Evolutionary conservation across 257 asterid species (phyloP), one percentile per base, ranked within the genome.

Genomic region (Mitragyna speciosa): DNA sequence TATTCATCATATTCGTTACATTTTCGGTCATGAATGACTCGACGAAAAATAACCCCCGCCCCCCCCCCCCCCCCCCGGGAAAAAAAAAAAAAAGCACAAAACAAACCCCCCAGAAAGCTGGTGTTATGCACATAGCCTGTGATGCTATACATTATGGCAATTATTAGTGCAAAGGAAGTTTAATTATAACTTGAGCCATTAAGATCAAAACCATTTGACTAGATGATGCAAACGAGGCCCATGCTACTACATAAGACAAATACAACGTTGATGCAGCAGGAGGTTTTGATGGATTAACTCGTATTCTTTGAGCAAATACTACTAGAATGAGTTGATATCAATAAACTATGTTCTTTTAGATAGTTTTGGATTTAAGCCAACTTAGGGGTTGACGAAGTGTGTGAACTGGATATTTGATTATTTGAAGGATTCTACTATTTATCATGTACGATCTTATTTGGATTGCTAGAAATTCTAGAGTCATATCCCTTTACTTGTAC

Each of bases 271-370:
- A 51, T 49, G 58, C 6, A 30, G 47, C 39, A 28, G 64, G 65
- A 49, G 45, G 30, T 7, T 33, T 28, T 51, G 65, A 17, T 33
- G 76, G 76, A 49, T 72, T 72, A 49, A 49, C 76, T 51, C 64
- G 30, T 30, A 51, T 49, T 30, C 28, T 15, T 48, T 12, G 16
- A 49, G 47, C 26, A 14, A 24, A 49, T 64, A 61, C 9, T n/a
- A n/a, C n/a, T n/a, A 67, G 20, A 28, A 7, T 72, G 19, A 72
- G 76, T 72, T 72, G 65, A 72, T 72, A n/a, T 72, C 65, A 72
- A 51, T 72, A 72, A 30, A 72, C 45, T 15, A n/a, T n/a, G n/a
- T n/a, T n/a, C 49, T 43, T 72, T 71, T 47, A 24, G 41, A 71
- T 5, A 8, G 59, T 59, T n/a, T 45, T 11, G 12, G 12, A 71